Percentiles rank a stretch among this genome's conserved stretches.
Evolutionary conservation across 2,329 filamentous ascomycete genomes (phyloP).

Genomic region (Graphilbum sp.): DNA sequence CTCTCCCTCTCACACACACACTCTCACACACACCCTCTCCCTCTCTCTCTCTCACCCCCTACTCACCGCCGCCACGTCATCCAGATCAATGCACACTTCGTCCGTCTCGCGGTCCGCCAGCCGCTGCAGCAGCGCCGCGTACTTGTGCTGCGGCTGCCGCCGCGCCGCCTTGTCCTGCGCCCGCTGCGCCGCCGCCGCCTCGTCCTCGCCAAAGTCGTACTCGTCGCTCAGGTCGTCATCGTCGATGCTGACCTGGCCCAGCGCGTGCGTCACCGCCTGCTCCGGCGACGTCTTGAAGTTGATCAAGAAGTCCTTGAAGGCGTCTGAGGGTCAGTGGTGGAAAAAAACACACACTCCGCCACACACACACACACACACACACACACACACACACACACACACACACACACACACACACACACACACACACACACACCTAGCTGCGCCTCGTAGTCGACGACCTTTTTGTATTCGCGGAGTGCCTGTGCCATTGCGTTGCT

Average conservation of each 20-base stretch:
- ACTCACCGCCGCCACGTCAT: constrained; percentile 63
- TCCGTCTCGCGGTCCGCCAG: constrained; percentile 64
- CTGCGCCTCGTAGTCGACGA: constrained; percentile 79
- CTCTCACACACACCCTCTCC: not conserved
- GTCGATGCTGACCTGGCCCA: constrained; percentile 63
- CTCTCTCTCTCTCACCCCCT: not conserved
- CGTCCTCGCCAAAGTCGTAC: constrained; percentile 83
- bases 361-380: not conserved
- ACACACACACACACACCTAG: constrained; percentile 40
- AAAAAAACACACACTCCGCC: too few relatives aligned
- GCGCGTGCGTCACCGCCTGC: constrained; percentile 59
- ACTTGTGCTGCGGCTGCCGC: constrained; percentile 59
- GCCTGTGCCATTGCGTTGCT: constrained; percentile 45
- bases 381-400: constrained; percentile 36
- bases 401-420: not conserved
- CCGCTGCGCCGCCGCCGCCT: constrained; percentile 40
- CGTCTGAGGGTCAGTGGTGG: constrained; percentile 28
- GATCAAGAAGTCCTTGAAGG: constrained; percentile 75
- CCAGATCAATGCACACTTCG: constrained; percentile 73
- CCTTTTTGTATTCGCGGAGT: constrained; percentile 59
- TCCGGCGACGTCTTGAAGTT: constrained; percentile 70
- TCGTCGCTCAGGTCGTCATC: constrained; percentile 79
- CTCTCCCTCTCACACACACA: not conserved
- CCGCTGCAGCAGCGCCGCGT: constrained; percentile 73
- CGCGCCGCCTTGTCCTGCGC: constrained; percentile 31